phyloP scores from a whole-genome alignment of 192 early-diverging fungal genomes.

The Entomortierella parvispora region DNA sequence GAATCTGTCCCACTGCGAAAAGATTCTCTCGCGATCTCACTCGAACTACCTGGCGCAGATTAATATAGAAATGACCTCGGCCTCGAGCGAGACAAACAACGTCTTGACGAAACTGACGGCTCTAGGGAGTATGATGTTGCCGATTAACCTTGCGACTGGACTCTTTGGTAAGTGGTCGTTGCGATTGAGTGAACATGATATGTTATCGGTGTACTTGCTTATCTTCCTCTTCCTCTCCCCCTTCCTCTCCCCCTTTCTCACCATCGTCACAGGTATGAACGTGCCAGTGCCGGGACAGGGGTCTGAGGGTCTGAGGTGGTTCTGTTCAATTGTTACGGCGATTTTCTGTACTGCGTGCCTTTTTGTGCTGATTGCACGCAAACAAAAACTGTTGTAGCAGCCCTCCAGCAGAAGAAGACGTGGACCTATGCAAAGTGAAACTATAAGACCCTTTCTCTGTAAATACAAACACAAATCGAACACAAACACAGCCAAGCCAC shows the following conservation, averaged over 20 bases:
- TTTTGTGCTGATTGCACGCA: conserved; percentile 39
- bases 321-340: conserved; percentile 62
- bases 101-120: conserved; percentile 91
- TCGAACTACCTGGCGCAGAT: conserved; percentile 82
- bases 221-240: too few relatives aligned
- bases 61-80: conserved; percentile 77
- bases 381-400: conserved; percentile 26
- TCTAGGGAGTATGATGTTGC: conserved; percentile 88
- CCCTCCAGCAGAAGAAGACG: background rate
- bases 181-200: too few relatives aligned
- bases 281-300: conserved; percentile 72
- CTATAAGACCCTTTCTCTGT: too few relatives aligned
- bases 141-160: conserved; percentile 89
- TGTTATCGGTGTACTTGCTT: too few relatives aligned
- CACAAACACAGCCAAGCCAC: too few relatives aligned
- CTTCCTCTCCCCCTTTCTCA: too few relatives aligned
- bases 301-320: conserved; percentile 53
- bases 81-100: conserved; percentile 86
- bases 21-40: conserved; percentile 74
- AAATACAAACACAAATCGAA: too few relatives aligned
- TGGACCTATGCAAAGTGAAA: too few relatives aligned
- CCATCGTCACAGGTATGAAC: too few relatives aligned
- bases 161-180: too few relatives aligned
- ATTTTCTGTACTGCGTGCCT: conserved; percentile 44
- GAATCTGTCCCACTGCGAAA: conserved; percentile 80